Evolutionary conservation across 2,329 filamentous ascomycete genomes (phyloP).

Genomic region (Aspergillus transmontanensis): DNA sequence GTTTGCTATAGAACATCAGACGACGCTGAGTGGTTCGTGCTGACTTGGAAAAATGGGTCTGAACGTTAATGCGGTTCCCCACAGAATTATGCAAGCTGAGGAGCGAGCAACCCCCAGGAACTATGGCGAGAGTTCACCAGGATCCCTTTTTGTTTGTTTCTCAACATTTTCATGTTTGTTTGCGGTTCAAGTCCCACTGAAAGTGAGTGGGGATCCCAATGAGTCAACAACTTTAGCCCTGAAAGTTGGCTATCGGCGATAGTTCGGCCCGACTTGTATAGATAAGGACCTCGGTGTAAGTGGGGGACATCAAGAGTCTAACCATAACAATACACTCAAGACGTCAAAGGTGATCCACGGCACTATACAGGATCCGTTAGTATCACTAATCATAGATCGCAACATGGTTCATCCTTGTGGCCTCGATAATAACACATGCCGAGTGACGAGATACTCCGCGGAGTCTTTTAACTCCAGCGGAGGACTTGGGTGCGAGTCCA

Average conservation of each 20-base stretch:
- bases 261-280: background rate
- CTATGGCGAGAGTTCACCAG: background rate
- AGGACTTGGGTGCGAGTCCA: background rate
- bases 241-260: background rate
- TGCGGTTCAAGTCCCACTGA: background rate
- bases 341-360: background rate
- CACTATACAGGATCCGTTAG: no score
- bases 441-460: background rate
- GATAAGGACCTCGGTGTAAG: background rate
- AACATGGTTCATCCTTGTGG: background rate
- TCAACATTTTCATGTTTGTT: background rate
- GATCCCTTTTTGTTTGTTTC: background rate
- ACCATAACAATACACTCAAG: background rate
- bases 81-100: background rate
- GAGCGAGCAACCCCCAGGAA: background rate
- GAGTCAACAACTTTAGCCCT: background rate
- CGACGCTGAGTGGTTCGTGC: background rate
- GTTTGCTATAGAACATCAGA: background rate
- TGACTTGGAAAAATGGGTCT: background rate
- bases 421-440: background rate
- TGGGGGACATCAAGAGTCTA: no score
- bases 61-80: background rate
- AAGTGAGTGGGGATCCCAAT: background rate
- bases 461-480: background rate
- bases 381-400: no score